A percentile compares a stretch with the other conserved stretches of the same genome.
Evolutionary conservation across 108 stramenopile species (phyloP).

Genomic region (Hondaea fermentalgiana): DNA sequence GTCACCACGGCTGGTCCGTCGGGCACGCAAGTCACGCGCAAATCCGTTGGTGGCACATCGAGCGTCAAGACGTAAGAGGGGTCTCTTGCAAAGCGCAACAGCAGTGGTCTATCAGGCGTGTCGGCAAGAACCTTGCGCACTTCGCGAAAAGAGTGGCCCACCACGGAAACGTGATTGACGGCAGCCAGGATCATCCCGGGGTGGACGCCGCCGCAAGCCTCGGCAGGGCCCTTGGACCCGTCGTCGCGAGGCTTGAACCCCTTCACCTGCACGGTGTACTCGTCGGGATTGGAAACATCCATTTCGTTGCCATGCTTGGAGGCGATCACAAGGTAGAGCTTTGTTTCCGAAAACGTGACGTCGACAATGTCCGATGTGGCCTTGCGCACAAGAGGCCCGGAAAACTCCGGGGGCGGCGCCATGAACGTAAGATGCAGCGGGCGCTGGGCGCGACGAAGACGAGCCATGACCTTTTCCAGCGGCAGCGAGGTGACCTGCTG

Average conservation of each 20-base stretch:
- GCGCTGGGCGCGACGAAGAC: neutral
- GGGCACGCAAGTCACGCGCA: neutral
- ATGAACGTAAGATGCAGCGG: neutral
- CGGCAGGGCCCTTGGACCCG: constrained; percentile 4
- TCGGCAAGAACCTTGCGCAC: neutral
- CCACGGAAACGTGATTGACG: neutral
- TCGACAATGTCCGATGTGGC: neutral
- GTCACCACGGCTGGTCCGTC: neutral
- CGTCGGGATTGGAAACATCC: neutral
- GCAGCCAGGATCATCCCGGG: neutral
- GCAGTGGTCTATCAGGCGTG: neutral
- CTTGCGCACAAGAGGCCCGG: neutral
- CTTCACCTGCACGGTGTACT: neutral
- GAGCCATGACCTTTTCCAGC: neutral
- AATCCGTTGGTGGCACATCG: neutral
- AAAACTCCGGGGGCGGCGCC: neutral
- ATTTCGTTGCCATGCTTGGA: constrained; percentile 1
- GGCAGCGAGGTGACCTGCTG: neutral
- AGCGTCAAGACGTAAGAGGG: neutral
- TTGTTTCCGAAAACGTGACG: neutral
- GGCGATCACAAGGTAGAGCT: neutral
- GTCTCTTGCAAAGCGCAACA: neutral
- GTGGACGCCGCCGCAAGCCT: neutral
- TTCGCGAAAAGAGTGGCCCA: neutral
- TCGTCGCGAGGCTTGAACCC: neutral